Percentiles rank a stretch among this genome's conserved stretches.
phyloP scores from a whole-genome alignment of 2,329 filamentous ascomycete genomes.

The Hypomyces rosellus region DNA sequence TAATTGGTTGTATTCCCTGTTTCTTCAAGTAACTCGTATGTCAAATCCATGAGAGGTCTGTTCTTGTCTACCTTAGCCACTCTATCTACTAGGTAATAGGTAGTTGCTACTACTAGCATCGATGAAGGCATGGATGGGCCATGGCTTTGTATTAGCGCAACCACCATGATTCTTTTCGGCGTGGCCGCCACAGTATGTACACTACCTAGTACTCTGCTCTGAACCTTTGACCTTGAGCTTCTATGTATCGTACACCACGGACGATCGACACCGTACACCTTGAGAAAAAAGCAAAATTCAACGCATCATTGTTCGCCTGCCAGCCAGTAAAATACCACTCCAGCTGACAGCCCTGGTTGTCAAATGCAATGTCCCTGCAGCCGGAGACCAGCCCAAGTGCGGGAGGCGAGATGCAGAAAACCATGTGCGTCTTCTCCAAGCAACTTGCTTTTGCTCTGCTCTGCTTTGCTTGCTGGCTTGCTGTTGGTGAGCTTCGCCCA shows the following conservation, averaged over 20 bases:
- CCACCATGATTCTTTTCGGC: too few species aligned
- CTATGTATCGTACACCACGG: neutral
- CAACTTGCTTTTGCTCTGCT: too few species aligned
- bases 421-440: neutral
- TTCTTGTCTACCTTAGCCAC: too few species aligned
- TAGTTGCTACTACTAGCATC: neutral
- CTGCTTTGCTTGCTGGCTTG: too few species aligned
- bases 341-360: neutral
- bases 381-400: neutral
- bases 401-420: neutral
- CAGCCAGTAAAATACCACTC: neutral
- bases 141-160: neutral
- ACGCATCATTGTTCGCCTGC: neutral
- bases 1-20: neutral
- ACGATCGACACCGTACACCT: neutral
- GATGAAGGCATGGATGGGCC: neutral
- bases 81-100: neutral
- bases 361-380: neutral
- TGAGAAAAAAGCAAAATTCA: too few species aligned
- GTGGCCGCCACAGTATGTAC: too few species aligned
- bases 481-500: constrained; percentile 5
- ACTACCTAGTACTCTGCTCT: too few species aligned
- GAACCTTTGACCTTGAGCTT: neutral
- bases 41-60: too few species aligned
- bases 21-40: too few species aligned